Conservation (phyloP, 306 rosid species). For the Biancaea sappan region DNA sequence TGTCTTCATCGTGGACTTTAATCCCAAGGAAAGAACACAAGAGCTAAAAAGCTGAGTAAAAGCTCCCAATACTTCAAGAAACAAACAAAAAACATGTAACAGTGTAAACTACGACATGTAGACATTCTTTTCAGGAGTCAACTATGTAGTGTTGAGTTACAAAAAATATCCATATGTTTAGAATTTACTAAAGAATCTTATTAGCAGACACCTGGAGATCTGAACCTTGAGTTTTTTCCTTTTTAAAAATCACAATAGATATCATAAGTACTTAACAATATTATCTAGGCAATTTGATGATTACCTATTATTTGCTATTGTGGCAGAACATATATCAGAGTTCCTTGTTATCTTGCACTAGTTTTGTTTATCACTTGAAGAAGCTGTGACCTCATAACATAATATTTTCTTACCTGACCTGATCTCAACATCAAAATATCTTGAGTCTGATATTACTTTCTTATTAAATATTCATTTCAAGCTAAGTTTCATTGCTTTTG, state of each 20-base stretch:
- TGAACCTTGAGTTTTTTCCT: neutral
- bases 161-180: too few relatives aligned
- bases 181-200: neutral
- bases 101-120: neutral
- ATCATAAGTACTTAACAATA: conserved; percentile 13
- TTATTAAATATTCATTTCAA: neutral
- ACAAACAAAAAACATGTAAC: conserved; percentile 2
- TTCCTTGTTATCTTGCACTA: conserved; percentile 82
- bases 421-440: conserved; percentile 64
- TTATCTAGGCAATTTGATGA: neutral
- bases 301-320: conserved; percentile 67
- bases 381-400: conserved; percentile 52
- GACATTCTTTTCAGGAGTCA: neutral
- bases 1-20: conserved; percentile 47
- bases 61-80: conserved; percentile 9
- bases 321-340: conserved; percentile 69
- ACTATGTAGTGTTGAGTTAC: neutral
- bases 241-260: conserved; percentile 1
- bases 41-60: conserved; percentile 15
- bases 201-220: neutral
- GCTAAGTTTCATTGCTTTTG: neutral
- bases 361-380: conserved; percentile 51
- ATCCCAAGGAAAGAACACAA: conserved; percentile 33
- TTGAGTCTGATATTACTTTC: conserved; percentile 50
- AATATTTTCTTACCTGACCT: conserved; percentile 54